Evolutionary conservation across 495 filamentous ascomycete genomes (phyloP), one percentile per base, ranked within the genome.

Genomic region (Geoglossum glabrum): DNA sequence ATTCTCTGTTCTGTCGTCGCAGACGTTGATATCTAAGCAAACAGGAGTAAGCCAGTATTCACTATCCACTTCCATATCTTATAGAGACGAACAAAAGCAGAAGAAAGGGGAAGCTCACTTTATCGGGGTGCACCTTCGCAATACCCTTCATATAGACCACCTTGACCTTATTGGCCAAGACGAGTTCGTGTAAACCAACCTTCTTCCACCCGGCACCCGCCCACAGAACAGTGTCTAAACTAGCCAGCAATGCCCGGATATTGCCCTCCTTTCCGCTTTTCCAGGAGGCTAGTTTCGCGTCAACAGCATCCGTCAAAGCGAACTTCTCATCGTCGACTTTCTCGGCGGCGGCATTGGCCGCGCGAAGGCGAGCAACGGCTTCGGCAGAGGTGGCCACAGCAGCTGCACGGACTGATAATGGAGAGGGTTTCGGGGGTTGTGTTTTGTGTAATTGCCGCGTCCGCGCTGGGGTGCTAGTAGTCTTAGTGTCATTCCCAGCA

Each of bases 141-240:
- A 98, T 96, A 5, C 87, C 92, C 78, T 94, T 95, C 92, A 98
- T 97, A 65, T 98, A 98, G 57, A 85, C 77, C 57, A 97, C 80
- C 79, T 98, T 98, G 54, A 96, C 92, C 76, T 86, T 94, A 51
- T 82, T 83, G 45, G 89, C 81, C 73, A 94, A 72, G 38, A 98
- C 81, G 62, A 98, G 66, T 68, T 98, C 90, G 54, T 85, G 80
- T 81, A 98, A 82, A 27, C 86, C 86, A 19, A 97, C 82, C 75
- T 94, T 95, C 75, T 92, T 95, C 93, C 92, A 98, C 31, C 87
- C 89, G 56, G 86, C 82, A 34, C 83, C 84, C 56, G 86, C 80
- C 92, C 92, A 98, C 43, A 98, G 74, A 46, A 98, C 87, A 25
- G 73, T 79, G 64, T 97, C 92, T 59, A 98, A 66, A 62, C 87